phyloP scores from a whole-genome alignment of 1,284 basidiomycete species.

The Irpex sp. region DNA sequence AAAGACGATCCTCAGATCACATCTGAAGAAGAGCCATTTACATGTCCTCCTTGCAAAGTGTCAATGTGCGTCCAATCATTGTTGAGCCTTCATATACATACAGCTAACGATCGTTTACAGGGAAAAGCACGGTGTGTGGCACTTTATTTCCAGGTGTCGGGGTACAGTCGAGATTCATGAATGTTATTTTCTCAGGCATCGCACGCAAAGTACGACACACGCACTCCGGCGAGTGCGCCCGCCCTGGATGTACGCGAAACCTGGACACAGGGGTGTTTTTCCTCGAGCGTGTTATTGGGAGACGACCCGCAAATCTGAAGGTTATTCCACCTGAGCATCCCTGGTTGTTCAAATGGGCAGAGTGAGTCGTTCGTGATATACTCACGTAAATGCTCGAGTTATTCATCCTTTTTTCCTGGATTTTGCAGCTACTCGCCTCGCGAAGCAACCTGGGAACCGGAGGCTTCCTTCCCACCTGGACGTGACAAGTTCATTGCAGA shows the following conservation, averaged over 20 bases:
- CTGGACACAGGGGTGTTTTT: not conserved
- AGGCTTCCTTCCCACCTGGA: not conserved
- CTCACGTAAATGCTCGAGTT: not conserved
- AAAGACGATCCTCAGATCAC: not conserved
- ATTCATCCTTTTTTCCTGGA: not conserved
- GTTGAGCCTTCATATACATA: not conserved
- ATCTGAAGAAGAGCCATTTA: not conserved
- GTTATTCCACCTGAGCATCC: not conserved
- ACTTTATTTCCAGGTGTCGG: not conserved
- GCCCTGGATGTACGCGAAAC: not conserved
- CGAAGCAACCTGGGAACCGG: not conserved
- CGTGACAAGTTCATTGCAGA: not conserved
- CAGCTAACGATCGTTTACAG: not conserved
- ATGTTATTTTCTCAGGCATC: not conserved
- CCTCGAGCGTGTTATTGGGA: not conserved
- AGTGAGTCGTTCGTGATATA: not conserved
- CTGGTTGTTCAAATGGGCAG: conserved; percentile 1
- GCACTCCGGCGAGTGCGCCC: not conserved
- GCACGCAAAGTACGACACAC: not conserved
- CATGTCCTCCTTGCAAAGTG: not conserved
- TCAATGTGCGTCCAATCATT: not conserved
- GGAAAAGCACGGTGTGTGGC: not conserved
- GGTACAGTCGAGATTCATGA: not conserved
- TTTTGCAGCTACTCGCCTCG: not conserved
- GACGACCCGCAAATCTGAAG: not conserved